Conservation (phyloP, 768 basidiomycete genomes). For the Auriscalpium vulgare region DNA sequence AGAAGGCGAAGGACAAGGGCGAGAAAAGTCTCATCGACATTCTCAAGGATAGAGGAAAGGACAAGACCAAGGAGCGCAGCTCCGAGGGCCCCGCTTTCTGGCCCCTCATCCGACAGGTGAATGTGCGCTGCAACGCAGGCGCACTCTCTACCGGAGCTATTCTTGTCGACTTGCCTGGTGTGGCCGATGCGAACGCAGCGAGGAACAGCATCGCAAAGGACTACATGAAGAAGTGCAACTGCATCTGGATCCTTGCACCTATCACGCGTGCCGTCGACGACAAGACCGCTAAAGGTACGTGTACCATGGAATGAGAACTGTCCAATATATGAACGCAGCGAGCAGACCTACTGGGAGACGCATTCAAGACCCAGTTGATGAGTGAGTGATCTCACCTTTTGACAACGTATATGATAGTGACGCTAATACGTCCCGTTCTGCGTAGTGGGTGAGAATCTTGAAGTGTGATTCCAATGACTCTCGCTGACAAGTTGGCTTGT, state of each 20-base stretch:
- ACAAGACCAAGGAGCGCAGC: constrained; percentile 27
- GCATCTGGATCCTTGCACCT: constrained; percentile 61
- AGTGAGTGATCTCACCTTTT: constrained; percentile 29
- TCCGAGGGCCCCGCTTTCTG: constrained; percentile 38
- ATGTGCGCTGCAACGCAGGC: constrained; percentile 43
- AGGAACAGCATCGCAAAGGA: constrained; percentile 54
- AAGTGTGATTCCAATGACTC: too few species aligned
- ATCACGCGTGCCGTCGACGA: constrained; percentile 59
- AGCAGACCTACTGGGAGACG: constrained; percentile 53
- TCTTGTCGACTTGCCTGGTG: constrained; percentile 59
- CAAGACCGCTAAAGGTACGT: constrained; percentile 48
- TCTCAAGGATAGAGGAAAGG: constrained; percentile 19
- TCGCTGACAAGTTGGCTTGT: too few species aligned
- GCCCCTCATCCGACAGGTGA: constrained; percentile 58
- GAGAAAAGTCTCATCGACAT: constrained; percentile 14
- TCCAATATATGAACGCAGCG: neutral
- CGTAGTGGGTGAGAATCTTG: neutral
- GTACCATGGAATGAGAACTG: neutral
- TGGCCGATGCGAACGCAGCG: constrained; percentile 59
- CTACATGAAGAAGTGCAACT: constrained; percentile 59
- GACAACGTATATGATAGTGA: neutral
- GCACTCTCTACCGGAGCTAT: constrained; percentile 53
- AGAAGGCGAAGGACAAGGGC: constrained; percentile 15
- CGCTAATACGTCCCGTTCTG: neutral
- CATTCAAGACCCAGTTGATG: constrained; percentile 55